Base-by-base conservation (phyloP, 2,329 filamentous ascomycete genomes). In the Aspergillus fumigatiaffinis region DNA sequence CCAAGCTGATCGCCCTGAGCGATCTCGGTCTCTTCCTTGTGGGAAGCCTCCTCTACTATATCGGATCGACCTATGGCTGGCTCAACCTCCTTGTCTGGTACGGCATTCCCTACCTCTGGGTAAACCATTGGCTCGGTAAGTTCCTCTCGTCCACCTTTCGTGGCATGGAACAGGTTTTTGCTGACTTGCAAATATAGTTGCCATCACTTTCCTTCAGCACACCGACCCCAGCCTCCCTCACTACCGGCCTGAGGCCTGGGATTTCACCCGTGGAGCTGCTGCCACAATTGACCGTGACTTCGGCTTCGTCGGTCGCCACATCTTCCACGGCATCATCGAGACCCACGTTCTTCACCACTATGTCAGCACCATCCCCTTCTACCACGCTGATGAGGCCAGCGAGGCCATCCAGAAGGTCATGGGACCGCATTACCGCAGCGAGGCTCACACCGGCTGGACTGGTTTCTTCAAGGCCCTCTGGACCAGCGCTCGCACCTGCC, bases 311-410 rank as follows among this genome's bases (percentile, higher is more conserved):
- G 93, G 93, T 59, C 91, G 92, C 68, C 84, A 89, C 67, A 84
- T 97, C 60, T 83, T 97, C 75, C 93, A 97, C 83, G 93, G 92
- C 70, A 97, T 97, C 77, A 88, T 97, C 75, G 93, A 97, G 83
- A 97, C 93, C 51, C 93, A 97, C 79, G 93, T 97, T 59, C 89
- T 96, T 60, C 93, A 97, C 83, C 93, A 97, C 84, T 97, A 96
- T 78, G 86, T 97, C 74, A 93, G 89, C 78, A 91, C 87, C 71
- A 97, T 97, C 66, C 93, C 93, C 61, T 97, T 97, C 80, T 97
- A 97, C 81, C 84, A 97, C 76, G 93, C 92, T 71, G 92, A 96
- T 67, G 92, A 97, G 80, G 92, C 93, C 57, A 89, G 87, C 68
- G 92, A 97, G 68, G 92, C 92, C 70, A 96, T 97, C 84, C 92